phyloP scores from a whole-genome alignment of 129 eudicot genomes.

The Calendula officinalis region DNA sequence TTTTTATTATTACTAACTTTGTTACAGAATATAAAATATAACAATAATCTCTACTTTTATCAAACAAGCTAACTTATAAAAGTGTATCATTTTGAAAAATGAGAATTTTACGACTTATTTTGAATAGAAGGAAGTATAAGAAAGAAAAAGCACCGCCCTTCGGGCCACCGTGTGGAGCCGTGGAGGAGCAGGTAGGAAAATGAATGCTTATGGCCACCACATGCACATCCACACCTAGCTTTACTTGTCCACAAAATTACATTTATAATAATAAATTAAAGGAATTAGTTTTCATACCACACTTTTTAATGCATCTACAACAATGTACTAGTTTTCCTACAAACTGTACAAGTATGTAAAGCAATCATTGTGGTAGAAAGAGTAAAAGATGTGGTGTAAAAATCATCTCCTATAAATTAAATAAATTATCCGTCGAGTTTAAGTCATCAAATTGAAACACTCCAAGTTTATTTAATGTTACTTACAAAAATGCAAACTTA shows the following conservation, averaged over 20 bases:
- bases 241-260: background rate
- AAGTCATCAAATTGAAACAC: background rate
- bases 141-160: background rate
- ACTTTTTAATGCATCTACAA: too few relatives aligned
- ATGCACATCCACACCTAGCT: background rate
- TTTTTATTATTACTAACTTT: too few relatives aligned
- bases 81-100: too few relatives aligned
- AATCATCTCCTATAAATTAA: too few relatives aligned
- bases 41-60: background rate
- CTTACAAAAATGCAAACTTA: too few relatives aligned
- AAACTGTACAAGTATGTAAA: too few relatives aligned
- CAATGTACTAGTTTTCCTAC: too few relatives aligned
- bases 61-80: background rate
- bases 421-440: background rate
- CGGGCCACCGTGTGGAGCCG: slow-evolving; percentile 13
- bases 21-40: too few relatives aligned
- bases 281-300: too few relatives aligned
- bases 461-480: background rate
- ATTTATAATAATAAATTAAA: background rate
- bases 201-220: slow-evolving; percentile 14
- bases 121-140: background rate
- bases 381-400: too few relatives aligned
- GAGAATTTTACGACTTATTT: background rate
- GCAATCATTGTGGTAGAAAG: too few relatives aligned
- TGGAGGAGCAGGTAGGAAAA: slow-evolving; percentile 15